Evolutionary conservation across 805 yeast species (phyloP).

Genomic region (Sugiyamaella marilandica): DNA sequence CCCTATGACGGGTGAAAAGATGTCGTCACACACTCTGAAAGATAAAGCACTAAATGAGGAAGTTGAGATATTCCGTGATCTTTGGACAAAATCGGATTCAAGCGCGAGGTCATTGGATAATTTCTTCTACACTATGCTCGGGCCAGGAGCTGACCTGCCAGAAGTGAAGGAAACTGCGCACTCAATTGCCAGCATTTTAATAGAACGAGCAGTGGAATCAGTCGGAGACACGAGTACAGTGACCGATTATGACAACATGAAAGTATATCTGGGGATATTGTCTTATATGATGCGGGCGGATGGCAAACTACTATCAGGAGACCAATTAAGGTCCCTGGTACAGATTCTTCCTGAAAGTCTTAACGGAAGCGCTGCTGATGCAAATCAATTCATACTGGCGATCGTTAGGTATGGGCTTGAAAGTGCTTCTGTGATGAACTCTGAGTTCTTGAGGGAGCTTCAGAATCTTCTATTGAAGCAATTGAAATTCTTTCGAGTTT

Average conservation of each 20-base stretch:
- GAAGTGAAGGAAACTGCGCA: not conserved
- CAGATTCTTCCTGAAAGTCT: not conserved
- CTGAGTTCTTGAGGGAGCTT: conserved; percentile 45
- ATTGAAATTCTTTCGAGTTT: conserved; percentile 8
- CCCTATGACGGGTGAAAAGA: conserved; percentile 34
- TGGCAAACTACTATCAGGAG: conserved; percentile 6
- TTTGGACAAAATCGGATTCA: not conserved
- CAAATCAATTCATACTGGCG: conserved; percentile 37
- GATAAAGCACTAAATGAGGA: not conserved
- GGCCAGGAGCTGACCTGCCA: not conserved
- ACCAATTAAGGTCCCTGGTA: conserved; percentile 2
- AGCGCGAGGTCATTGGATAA: not conserved
- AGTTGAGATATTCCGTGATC: not conserved
- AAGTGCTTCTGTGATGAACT: conserved; percentile 42
- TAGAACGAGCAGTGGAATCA: not conserved
- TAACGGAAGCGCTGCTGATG: conserved; percentile 5
- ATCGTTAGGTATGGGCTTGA: conserved; percentile 51
- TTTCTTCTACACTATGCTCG: not conserved
- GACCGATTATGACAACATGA: not conserved
- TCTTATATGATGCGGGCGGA: conserved; percentile 2
- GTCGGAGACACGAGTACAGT: not conserved
- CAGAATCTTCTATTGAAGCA: conserved; percentile 29
- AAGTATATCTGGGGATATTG: not conserved
- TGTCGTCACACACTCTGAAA: conserved; percentile 31
- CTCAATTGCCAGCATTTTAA: not conserved